Base-by-base conservation (phyloP, 2,329 filamentous ascomycete genomes). In the Penicillium sp. region DNA sequence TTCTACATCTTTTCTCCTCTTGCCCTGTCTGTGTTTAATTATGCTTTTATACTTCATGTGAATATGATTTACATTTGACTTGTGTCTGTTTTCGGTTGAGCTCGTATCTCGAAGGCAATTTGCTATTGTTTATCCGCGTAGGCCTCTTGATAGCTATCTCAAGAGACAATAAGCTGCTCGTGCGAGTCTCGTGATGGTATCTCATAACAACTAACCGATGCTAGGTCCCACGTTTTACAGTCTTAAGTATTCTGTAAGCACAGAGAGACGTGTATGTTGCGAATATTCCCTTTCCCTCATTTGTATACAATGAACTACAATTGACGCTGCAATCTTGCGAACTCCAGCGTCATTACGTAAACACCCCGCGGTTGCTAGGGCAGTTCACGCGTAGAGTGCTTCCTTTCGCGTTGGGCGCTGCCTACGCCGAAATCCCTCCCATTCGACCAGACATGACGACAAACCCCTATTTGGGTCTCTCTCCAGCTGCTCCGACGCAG, bases 401-500 rank as follows among this genome's bases (percentile, higher is more conserved):
- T 36, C 42, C 46, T 30, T 45, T 51, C 54, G 56, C 51, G 54
- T 56, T 41, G 49, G 51, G 56, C 56, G 49, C 49, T 36, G 24
- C 31, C 22, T 20, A n/a, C 16, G 36, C 47, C 25, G 11, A 44
- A 16, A 44, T 30, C 18, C 14, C 51, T 45, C 18, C 2, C 2
- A 28, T 13, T 33, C 20, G 9, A 22, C 42, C 24, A 48, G 59
- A 51, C 44, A 61, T 62, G 61, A 57, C 50, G 46, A 48, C 4
- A 46, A 31, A 2, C 43, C 43, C 33, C 9, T 2, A 27, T 16
- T 20, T 38, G 36, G 30, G 24, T 22, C 36, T 33, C 46, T 31
- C 45, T 48, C 28, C 36, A 52, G 42, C 47, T 56, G 53, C 55
- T 53, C 55, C 48, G 41, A 54, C 54, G 58, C 68, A 62, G 63